A percentile compares a stretch with the other conserved stretches of the same genome.
phyloP scores from a whole-genome alignment of 2,329 filamentous ascomycete genomes.

The Berkeleyomyces rouxiae region DNA sequence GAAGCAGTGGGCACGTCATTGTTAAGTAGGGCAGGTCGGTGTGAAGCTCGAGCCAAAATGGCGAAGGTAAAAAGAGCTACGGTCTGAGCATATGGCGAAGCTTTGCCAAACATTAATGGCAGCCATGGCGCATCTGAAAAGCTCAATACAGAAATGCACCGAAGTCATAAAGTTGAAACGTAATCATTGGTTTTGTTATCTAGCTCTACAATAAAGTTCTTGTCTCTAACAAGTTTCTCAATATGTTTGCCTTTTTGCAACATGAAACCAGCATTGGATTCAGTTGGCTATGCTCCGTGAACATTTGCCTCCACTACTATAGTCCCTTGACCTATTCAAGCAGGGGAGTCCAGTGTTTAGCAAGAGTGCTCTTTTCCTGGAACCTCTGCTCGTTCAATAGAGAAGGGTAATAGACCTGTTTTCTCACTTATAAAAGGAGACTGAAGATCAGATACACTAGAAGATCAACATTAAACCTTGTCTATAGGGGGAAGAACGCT shows the following conservation, averaged over 20 bases:
- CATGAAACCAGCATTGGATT: neutral
- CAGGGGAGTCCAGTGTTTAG: too few relatives aligned
- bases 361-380: neutral
- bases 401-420: neutral
- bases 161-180: neutral
- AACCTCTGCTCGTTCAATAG: neutral
- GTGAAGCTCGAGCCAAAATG: neutral
- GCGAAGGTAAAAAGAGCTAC: neutral
- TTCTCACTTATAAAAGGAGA: neutral
- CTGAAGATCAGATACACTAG: neutral
- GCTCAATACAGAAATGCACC: neutral
- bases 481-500: neutral
- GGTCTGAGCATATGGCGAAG: neutral
- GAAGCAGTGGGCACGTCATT: neutral
- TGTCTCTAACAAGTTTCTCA: neutral
- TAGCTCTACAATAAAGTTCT: neutral
- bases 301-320: neutral
- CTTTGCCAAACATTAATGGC: neutral
- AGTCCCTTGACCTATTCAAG: too few relatives aligned
- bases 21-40: neutral
- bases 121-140: neutral
- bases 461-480: constrained; percentile 2
- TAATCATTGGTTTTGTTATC: neutral
- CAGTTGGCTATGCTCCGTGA: neutral
- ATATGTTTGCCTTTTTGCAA: neutral